Base-by-base conservation (phyloP, 805 yeast genomes). In the Naumovozyma baii region DNA sequence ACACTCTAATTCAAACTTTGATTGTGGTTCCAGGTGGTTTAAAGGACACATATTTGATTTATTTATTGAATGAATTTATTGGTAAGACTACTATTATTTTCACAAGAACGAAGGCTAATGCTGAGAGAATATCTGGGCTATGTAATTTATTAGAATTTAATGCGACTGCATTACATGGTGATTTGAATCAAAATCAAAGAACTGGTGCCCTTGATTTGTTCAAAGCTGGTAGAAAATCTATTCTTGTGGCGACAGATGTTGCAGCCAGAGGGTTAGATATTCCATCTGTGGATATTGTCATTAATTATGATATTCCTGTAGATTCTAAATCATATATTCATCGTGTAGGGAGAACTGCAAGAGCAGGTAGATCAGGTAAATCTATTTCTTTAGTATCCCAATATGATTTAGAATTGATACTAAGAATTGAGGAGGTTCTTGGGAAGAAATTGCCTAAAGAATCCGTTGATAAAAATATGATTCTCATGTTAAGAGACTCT, bases 151-250 rank as follows among this genome's bases (percentile, higher is more conserved):
- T 90, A 19, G 95, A 94, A 17, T 88, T 90, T 56, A 71, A 83
- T 15, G 90, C 96, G 2, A 83, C 87, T 17, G 97, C 98, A 3
- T 70, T 90, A 43, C 96, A 90, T 57, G 98, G 98, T 26, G 96
- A 90, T 62, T 63, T 85, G 46, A 70, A 87, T 3, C 95, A 85
- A 59, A 73, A 87, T 18, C 90, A 85, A 57, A 70, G 95, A 57
- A 71, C 85, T 38, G 92, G 94, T 20, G 82, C 90, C 1, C 65
- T 83, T 48, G 84, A 83, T 60, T 75, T 82, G 52, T 83, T 83
- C 65, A 83, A 83, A 57, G 68, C 83, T 7, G 86, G 88, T 9
- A 74, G 71, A 36, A 70, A 80, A 50, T 71, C 72, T 38, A 81
- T 83, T 38, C 62, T 83, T 33, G 83, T 83, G 9, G 92, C 92